Percentiles rank a stretch among this genome's conserved stretches.
Conservation (phyloP, 2,329 filamentous ascomycete genomes). For the Colletotrichum sp. region DNA sequence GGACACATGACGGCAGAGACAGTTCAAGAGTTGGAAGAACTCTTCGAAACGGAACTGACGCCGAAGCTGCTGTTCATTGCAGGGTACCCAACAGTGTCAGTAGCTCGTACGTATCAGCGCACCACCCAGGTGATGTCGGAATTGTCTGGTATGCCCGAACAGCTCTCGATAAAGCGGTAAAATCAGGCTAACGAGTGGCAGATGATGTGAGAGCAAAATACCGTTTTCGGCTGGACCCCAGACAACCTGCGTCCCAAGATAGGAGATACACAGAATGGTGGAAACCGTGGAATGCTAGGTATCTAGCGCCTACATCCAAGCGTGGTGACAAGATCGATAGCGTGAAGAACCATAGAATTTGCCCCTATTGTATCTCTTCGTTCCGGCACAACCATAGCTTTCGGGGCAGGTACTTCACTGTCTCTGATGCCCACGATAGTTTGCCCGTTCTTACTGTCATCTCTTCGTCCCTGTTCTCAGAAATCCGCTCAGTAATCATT, state of each 20-base stretch:
- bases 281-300: background rate
- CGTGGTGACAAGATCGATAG: background rate
- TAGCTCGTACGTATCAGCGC: background rate
- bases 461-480: background rate
- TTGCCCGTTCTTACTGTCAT: background rate
- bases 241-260: background rate
- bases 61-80: background rate
- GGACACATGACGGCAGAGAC: no score
- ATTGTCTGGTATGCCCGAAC: background rate
- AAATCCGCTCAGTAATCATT: no score
- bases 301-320: background rate
- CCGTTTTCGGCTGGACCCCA: background rate
- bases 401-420: background rate
- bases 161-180: background rate
- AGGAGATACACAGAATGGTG: background rate
- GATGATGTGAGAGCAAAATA: rapidly evolving
- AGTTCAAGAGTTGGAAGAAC: background rate
- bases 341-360: rapidly evolving
- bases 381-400: background rate
- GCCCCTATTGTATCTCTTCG: background rate
- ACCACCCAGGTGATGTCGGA: background rate
- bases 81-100: background rate
- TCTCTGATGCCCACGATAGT: background rate
- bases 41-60: background rate
- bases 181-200: background rate